phyloP scores from a whole-genome alignment of 495 filamentous ascomycete species.

The Amorphotheca resinae region DNA sequence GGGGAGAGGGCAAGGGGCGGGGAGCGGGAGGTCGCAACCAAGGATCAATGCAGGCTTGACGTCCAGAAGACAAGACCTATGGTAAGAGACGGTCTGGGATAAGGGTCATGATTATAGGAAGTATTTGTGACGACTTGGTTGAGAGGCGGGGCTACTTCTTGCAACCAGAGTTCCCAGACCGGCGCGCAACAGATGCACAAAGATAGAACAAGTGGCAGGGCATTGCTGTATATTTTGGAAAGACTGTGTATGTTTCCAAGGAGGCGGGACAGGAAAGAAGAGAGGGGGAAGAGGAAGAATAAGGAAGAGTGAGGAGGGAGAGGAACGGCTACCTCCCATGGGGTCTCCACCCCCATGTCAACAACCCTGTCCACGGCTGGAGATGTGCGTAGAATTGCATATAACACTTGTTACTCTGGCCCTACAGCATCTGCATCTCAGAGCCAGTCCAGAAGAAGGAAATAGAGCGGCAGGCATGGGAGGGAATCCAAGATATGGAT shows the following conservation, averaged over 20 bases:
- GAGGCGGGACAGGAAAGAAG: background rate
- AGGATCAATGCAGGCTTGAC: slow-evolving; percentile 8
- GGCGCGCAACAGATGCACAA: slow-evolving; percentile 14
- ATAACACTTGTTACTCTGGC: no score
- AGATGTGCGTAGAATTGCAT: no score
- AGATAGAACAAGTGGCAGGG: slow-evolving; percentile 18
- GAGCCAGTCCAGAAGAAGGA: no score
- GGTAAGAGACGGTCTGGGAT: slow-evolving; percentile 2
- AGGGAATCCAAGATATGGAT: no score
- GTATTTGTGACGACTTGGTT: no score
- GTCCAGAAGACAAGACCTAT: background rate
- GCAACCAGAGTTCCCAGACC: slow-evolving; percentile 1
- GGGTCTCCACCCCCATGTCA: background rate
- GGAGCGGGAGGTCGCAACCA: slow-evolving; percentile 14
- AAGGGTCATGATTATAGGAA: slow-evolving; percentile 3
- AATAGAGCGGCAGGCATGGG: no score
- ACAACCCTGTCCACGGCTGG: background rate
- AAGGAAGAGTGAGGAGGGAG: no score
- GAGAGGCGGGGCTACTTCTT: slow-evolving; percentile 10
- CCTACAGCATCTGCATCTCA: no score
- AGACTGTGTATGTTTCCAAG: no score
- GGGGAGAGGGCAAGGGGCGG: no score
- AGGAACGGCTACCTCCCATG: no score
- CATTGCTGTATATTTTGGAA: slow-evolving; percentile 17
- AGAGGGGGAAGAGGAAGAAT: slow-evolving; percentile 1